Conservation (phyloP, 2,329 filamentous ascomycete genomes). For the Scytalidium sp. region DNA sequence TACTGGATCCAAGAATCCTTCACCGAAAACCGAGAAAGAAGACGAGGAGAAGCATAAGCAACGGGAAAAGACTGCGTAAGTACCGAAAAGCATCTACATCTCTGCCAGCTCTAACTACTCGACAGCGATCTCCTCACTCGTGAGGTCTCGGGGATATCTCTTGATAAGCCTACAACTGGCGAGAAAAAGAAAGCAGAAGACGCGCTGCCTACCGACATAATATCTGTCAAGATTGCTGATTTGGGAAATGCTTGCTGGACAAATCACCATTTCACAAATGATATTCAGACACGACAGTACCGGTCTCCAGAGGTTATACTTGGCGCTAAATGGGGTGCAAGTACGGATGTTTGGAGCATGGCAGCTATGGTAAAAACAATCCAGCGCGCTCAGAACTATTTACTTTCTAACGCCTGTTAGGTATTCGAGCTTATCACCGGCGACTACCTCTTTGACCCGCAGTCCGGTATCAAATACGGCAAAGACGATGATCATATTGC, state of each 20-base stretch:
- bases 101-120: not conserved
- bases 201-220: slow-evolving; percentile 47
- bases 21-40: slow-evolving; percentile 45
- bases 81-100: slow-evolving; percentile 16
- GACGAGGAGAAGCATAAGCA: slow-evolving; percentile 70
- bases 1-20: slow-evolving; percentile 32
- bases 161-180: slow-evolving; percentile 66
- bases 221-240: slow-evolving; percentile 98
- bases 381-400: not conserved
- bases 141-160: slow-evolving; percentile 91
- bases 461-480: slow-evolving; percentile 97
- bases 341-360: slow-evolving; percentile 99
- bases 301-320: slow-evolving; percentile 95
- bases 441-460: slow-evolving; percentile 97
- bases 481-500: slow-evolving; percentile 99
- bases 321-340: slow-evolving; percentile 97
- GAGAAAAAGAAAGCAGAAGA: slow-evolving; percentile 65
- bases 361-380: slow-evolving; percentile 84
- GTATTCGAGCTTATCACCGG: slow-evolving; percentile 97
- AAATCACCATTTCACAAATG: slow-evolving; percentile 97
- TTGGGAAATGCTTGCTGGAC: slow-evolving; percentile 98
- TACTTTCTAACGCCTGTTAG: slow-evolving; percentile 41
- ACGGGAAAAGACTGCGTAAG: slow-evolving; percentile 92
- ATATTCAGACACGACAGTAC: slow-evolving; percentile 98
- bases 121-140: slow-evolving; percentile 80